Base-by-base conservation (phyloP, 2,329 filamentous ascomycete species). In the Cryphonectria naterciae region DNA sequence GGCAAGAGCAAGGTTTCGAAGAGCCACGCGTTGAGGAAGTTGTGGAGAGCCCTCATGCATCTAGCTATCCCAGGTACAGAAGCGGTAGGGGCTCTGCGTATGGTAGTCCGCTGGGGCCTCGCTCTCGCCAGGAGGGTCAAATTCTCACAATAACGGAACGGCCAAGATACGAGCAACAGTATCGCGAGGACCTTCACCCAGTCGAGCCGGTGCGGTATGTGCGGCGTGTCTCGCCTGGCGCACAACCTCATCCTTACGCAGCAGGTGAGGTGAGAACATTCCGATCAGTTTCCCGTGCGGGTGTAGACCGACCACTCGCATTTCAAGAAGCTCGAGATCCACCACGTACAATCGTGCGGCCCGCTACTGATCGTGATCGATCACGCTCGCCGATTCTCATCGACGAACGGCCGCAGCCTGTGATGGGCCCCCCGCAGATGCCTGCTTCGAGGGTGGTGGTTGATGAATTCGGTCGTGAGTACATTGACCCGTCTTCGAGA, bases 391-490 rank as follows among this genome's bases (percentile, higher is more conserved):
- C 85, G 10, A 74, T 83, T 49, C 77, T 83, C 75, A 77, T 82
- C 73, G 82, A 85, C 73, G 77, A 82, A 74, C 77, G 82, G 74
- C 77, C 84, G 22, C 82, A 86, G 43, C 52, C 61, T 52, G 82
- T 84, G n/a, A 85, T 88, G 81, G 81, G 82, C 1, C 84, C 84
- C 63, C 84, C 84, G 75, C 79, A 84, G 65, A 84, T 87, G 8
- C 85, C 87, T 25, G 83, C 87, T 62, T 84, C 90, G 69, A 89
- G 91, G 73, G 91, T 97, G 73, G 86, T 97, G 46, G 85, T 97
- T 68, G 95, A 98, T 80, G 89, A 93, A 73, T 93, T 91, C 80
- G 94, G 94, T 56, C 93, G 93, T 78, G 90, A 93, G 78, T 98
- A 95, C 81, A 79, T 86, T 72, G 88, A 91, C 75, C 87, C 88